A percentile compares a stretch with the other conserved stretches of the same genome.
These are phyloP conservation scores for Zasmidium angulare DNA, from an alignment of 2,329 filamentous ascomycete species.

Conservation along the genomic window DNA sequence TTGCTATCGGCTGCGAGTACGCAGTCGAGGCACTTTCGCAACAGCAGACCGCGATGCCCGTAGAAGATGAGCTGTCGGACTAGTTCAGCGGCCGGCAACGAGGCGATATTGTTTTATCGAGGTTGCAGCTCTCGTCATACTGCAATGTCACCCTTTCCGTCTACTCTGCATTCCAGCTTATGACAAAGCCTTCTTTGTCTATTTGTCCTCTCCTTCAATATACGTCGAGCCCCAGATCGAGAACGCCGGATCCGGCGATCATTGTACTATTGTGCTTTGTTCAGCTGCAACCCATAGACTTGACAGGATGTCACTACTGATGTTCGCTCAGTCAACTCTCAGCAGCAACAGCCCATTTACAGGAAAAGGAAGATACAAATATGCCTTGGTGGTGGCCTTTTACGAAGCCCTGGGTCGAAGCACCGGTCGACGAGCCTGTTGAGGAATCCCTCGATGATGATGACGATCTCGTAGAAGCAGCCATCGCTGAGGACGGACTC, in stretches of 20 bases:
- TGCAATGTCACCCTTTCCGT: not conserved
- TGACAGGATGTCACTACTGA: not conserved
- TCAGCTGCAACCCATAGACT: not conserved
- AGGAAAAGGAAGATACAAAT: not conserved
- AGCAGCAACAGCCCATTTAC: not conserved
- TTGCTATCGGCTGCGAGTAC: conserved; percentile 45
- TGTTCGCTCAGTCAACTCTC: not conserved
- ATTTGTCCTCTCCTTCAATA: not conserved
- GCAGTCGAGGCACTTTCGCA: conserved; percentile 25
- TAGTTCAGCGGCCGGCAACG: not conserved
- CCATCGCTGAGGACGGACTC: too few species aligned
- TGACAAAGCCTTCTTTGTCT: not conserved
- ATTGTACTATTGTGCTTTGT: not conserved
- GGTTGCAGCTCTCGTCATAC: not conserved
- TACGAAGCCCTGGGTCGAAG: too few species aligned
- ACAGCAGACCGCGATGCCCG: not conserved
- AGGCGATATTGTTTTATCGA: not conserved
- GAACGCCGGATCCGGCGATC: not conserved
- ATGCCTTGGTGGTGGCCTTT: not conserved
- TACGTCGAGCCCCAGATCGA: too few species aligned
- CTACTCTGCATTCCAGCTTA: not conserved
- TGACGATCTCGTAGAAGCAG: not conserved
- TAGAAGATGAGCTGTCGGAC: conserved; percentile 4
- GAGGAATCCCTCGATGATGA: not conserved
- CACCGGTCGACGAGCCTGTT: not conserved